These are phyloP conservation scores for Trypanosomatidae sp. DNA, from an alignment of 208 protist species.

Conservation along the genomic window DNA sequence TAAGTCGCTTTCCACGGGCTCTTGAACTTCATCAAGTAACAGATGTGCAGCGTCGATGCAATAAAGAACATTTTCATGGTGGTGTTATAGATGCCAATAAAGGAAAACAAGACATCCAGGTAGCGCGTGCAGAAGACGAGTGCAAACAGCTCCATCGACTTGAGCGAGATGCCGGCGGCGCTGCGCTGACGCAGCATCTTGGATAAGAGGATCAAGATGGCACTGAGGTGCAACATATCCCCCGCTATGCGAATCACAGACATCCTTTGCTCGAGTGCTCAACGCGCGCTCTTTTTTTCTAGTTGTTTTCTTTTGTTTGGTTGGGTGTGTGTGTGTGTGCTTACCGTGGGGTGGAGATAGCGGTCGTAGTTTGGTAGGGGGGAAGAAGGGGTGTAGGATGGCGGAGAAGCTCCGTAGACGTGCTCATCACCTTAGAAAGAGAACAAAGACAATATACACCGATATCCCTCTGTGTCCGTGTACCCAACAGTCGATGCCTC, in stretches of 20 bases:
- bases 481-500: neutral
- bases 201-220: constrained; percentile 91
- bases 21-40: constrained; percentile 92
- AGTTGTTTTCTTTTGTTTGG: neutral
- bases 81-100: constrained; percentile 91
- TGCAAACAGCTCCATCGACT: constrained; percentile 93
- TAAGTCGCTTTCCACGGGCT: constrained; percentile 92
- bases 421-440: neutral
- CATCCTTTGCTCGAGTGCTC: constrained; percentile 40
- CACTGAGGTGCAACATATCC: constrained; percentile 94
- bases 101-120: constrained; percentile 88
- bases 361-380: neutral
- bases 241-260: constrained; percentile 85
- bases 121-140: constrained; percentile 95
- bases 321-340: neutral
- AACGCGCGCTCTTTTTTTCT: neutral
- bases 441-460: neutral
- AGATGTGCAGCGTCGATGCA: constrained; percentile 79
- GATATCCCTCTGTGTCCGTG: neutral
- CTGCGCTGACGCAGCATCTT: constrained; percentile 93
- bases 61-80: constrained; percentile 97
- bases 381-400: neutral
- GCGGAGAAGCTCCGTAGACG: neutral
- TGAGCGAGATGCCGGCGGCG: constrained; percentile 93
- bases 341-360: neutral